Conservation (phyloP, 805 yeast genomes). For the Suhomyces sp. region DNA sequence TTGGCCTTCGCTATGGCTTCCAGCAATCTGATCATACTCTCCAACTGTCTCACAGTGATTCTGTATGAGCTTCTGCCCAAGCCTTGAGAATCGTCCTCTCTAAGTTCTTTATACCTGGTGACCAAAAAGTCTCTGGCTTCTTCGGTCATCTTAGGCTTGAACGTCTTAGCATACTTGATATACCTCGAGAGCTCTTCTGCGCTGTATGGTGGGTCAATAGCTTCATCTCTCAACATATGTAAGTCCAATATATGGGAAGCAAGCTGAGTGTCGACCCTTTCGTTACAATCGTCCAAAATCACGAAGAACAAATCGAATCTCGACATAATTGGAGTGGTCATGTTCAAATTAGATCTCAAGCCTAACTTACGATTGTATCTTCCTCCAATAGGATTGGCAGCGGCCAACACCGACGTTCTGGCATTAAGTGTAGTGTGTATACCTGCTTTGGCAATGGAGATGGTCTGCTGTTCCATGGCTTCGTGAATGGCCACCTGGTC, state of each 20-base stretch:
- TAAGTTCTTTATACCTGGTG: conserved; percentile 74
- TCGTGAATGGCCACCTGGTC: conserved; percentile 99
- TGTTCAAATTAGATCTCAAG: conserved; percentile 78
- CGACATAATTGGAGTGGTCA: conserved; percentile 99
- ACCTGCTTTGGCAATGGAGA: conserved; percentile 97
- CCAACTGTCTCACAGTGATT: conserved; percentile 95
- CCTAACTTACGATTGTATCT: conserved; percentile 86
- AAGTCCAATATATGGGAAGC: conserved; percentile 91
- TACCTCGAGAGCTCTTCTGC: conserved; percentile 87
- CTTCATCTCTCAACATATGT: conserved; percentile 87
- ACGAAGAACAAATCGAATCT: conserved; percentile 95
- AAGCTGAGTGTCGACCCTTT: conserved; percentile 79
- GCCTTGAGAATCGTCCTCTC: conserved; percentile 90
- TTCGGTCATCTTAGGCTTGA: conserved; percentile 82
- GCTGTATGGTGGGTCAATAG: conserved; percentile 83
- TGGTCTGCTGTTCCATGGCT: conserved; percentile 99
- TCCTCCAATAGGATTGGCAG: conserved; percentile 99
- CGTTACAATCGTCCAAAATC: conserved; percentile 91
- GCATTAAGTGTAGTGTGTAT: conserved; percentile 97
- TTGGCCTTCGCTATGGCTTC: conserved; percentile 98
- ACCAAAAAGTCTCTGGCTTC: conserved; percentile 79
- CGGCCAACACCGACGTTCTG: conserved; percentile 92
- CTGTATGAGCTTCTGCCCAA: conserved; percentile 81
- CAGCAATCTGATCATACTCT: conserved; percentile 85
- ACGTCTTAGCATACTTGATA: conserved; percentile 87